Evolutionary conservation across 306 rosid genomes (phyloP).

Genomic region (Gynostemma pentaphyllum): DNA sequence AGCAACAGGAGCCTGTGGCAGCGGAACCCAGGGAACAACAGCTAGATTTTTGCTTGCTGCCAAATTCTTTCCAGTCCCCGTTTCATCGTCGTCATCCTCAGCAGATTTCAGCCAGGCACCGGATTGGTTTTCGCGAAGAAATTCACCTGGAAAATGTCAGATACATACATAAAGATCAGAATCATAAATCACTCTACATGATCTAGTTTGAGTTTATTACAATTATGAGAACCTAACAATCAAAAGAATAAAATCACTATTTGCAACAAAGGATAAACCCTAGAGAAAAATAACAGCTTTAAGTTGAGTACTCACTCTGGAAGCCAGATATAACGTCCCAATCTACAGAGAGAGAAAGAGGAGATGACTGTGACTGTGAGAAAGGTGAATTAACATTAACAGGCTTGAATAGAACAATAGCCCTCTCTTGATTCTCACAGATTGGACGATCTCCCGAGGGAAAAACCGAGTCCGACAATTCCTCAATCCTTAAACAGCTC

Average conservation of each 20-base stretch:
- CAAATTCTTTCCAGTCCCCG: neutral
- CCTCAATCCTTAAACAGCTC: conserved; percentile 11
- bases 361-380: conserved; percentile 18
- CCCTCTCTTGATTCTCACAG: conserved; percentile 40
- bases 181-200: neutral
- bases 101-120: conserved; percentile 3
- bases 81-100: conserved; percentile 8
- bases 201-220: neutral
- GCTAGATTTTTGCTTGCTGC: conserved; percentile 21
- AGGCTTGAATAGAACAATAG: conserved; percentile 67
- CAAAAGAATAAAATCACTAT: no score
- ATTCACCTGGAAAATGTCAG: conserved; percentile 25
- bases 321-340: conserved; percentile 38
- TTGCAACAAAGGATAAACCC: neutral
- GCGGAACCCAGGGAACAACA: conserved; percentile 64
- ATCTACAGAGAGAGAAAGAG: conserved; percentile 37
- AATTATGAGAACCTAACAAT: neutral
- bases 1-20: neutral
- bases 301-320: conserved; percentile 23
- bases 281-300: neutral
- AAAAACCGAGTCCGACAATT: conserved; percentile 6
- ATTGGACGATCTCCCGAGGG: neutral
- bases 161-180: neutral
- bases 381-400: conserved; percentile 9
- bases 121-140: conserved; percentile 15